Percentiles rank a stretch among this genome's conserved stretches.
phyloP scores from a whole-genome alignment of 2,329 filamentous ascomycete genomes.

The Cladosporium austrohemisphaericum region DNA sequence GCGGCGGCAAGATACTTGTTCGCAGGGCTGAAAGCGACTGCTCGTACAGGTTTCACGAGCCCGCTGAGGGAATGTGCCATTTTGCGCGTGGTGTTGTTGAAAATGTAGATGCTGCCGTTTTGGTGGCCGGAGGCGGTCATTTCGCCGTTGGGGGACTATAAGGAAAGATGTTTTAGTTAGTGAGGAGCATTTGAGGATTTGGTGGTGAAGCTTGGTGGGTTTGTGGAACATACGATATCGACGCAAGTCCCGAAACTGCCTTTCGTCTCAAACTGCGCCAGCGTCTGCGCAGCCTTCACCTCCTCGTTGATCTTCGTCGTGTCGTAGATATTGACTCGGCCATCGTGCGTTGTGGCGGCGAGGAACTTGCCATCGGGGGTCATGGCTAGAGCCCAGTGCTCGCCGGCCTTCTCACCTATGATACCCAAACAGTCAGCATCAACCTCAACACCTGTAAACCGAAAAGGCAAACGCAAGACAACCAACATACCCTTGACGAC shows the following conservation, averaged over 20 bases:
- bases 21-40: constrained; percentile 82
- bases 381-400: constrained; percentile 83
- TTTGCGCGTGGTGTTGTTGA: constrained; percentile 84
- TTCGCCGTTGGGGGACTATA: constrained; percentile 63
- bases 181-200: background rate
- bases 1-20: constrained; percentile 82
- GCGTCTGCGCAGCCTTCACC: constrained; percentile 51
- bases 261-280: constrained; percentile 84
- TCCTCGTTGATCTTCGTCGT: constrained; percentile 34
- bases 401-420: constrained; percentile 58
- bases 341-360: constrained; percentile 83
- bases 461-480: background rate
- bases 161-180: background rate
- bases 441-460: background rate
- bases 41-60: constrained; percentile 79
- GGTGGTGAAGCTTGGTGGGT: background rate
- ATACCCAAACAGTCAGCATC: background rate
- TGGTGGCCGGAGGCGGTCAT: constrained; percentile 91
- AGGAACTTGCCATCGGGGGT: constrained; percentile 80
- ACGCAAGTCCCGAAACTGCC: constrained; percentile 88
- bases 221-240: constrained; percentile 58
- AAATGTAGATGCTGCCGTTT: constrained; percentile 87
- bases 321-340: constrained; percentile 87
- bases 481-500: constrained; percentile 42
- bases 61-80: constrained; percentile 86